Evolutionary conservation across 352 stramenopile genomes (phyloP), one percentile per base, ranked within the genome.

Genomic region (Phytopythium helicoides): DNA sequence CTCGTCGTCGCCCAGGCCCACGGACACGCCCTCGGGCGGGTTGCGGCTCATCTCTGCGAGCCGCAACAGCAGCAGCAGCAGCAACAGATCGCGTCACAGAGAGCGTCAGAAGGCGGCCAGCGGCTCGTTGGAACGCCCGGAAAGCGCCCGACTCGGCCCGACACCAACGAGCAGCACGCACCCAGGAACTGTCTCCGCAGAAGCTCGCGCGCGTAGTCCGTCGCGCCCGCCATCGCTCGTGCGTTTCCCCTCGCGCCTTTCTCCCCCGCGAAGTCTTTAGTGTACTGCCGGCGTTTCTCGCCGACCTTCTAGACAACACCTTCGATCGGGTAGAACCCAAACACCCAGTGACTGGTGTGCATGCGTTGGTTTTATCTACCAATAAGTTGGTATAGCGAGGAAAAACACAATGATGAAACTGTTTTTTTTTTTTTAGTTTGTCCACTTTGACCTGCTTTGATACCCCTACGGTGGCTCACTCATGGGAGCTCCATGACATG

Each of bases 21-120:
- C 97, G 3, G 94, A 99, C 38, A 99, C 95, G 31, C 97, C 92
- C 80, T 99, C 97, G 48, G 97, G 97, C 42, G 97, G 97, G 68
- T 99, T 99, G 58, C 97, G 97, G 52, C 89, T 96, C 62, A 99
- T 93, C 71, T 99, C 96, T 99, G 84, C 22, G 35, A 40, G 16
- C n/a, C 19, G 19, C 21, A 31, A 28, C 28, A 2, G 54, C 58
- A 66, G 50, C 66, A 59, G 34, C 40, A 53, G 35, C 9, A 54
- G 28, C 39, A 38, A 37, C 39, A 21, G 6, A 45, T 8, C 22
- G 14, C n/a, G 6, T 28, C n/a, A 51, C 26, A 16, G 23, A 37
- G 46, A 5, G 46, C 26, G 31, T 19, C 33, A 47, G n/a, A 15
- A 16, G 10, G 39, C 14, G n/a, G 34, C 22, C 16, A 11, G 53